Evolutionary conservation across 2,329 filamentous ascomycete genomes (phyloP).

Genomic region (Aspergillus amoenus): DNA sequence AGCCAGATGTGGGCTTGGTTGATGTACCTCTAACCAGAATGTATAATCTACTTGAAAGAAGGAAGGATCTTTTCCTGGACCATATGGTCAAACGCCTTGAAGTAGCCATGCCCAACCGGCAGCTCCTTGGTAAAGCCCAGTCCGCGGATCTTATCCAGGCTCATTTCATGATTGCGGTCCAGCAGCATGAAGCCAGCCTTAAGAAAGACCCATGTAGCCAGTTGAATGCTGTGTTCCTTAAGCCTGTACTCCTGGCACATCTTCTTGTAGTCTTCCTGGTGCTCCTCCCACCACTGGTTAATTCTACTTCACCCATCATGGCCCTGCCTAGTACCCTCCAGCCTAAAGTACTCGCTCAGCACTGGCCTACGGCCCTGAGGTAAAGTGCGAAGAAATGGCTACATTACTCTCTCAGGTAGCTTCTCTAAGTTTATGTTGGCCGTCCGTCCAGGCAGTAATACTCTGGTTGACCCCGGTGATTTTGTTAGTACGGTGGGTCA

Average conservation of each 20-base stretch:
- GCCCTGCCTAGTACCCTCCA: slow-evolving; percentile 11
- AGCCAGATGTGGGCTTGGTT: no score
- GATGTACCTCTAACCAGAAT: no score
- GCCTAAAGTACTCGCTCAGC: slow-evolving; percentile 22
- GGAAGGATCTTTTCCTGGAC: slow-evolving; percentile 10
- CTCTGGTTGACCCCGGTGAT: no score
- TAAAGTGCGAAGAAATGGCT: no score
- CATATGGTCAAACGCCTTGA: slow-evolving; percentile 11
- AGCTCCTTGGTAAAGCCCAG: slow-evolving; percentile 24
- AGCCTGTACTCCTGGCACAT: slow-evolving; percentile 23
- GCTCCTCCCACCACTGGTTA: slow-evolving; percentile 21
- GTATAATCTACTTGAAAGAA: no score
- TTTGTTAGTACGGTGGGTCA: no score
- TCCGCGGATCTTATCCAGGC: slow-evolving; percentile 23
- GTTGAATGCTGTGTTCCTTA: background rate
- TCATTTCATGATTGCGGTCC: slow-evolving; percentile 20
- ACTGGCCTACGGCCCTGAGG: no score
- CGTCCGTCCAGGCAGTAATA: no score
- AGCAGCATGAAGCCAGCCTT: slow-evolving; percentile 16
- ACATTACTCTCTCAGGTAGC: no score
- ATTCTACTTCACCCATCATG: slow-evolving; percentile 12
- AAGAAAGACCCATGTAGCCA: slow-evolving; percentile 18
- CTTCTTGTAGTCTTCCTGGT: slow-evolving; percentile 17
- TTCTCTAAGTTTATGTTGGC: no score
- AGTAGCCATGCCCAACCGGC: slow-evolving; percentile 19